A percentile compares a stretch with the other conserved stretches of the same genome.
Conservation (phyloP, 352 stramenopile species). For the Phytopythium ostracodes region DNA sequence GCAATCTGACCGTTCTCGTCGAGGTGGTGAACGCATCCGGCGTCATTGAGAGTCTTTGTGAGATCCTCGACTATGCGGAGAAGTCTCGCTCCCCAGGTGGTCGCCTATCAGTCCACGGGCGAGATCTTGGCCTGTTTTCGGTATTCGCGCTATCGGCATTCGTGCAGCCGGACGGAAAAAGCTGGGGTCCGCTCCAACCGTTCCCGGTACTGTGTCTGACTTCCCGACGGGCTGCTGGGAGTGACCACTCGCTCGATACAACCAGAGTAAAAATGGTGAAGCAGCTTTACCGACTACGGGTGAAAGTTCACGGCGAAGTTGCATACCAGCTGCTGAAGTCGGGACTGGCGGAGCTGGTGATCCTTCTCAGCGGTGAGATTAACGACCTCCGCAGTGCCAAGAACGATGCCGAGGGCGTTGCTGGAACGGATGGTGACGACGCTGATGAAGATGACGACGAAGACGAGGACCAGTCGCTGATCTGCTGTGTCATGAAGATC, state of each 20-base stretch:
- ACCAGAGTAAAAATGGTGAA: constrained; percentile 20
- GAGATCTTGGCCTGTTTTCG: constrained; percentile 47
- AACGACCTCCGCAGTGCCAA: constrained; percentile 18
- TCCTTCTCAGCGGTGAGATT: constrained; percentile 48
- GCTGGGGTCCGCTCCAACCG: constrained; percentile 41
- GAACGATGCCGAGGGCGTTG: constrained; percentile 11
- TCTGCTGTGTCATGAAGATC: constrained; percentile 75
- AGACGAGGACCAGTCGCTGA: constrained; percentile 60
- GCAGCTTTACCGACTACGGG: constrained; percentile 53
- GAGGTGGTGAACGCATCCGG: constrained; percentile 54
- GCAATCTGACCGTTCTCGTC: constrained; percentile 45
- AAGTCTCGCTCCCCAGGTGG: constrained; percentile 44
- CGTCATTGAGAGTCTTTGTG: constrained; percentile 58
- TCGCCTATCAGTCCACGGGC: constrained; percentile 34
- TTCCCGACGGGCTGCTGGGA: not conserved
- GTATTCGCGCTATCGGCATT: constrained; percentile 68
- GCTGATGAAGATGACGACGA: constrained; percentile 39
- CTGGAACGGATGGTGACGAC: constrained; percentile 18
- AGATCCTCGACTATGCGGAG: constrained; percentile 44
- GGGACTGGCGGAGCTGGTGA: constrained; percentile 43
- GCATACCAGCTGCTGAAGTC: constrained; percentile 44
- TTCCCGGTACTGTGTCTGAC: constrained; percentile 59
- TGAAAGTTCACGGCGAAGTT: constrained; percentile 75
- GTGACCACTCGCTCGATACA: not conserved
- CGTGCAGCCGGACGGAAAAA: constrained; percentile 61